These are phyloP conservation scores for Chlamydomonas sp. DNA, from an alignment of 139 green algal species.

Conservation along the genomic window DNA sequence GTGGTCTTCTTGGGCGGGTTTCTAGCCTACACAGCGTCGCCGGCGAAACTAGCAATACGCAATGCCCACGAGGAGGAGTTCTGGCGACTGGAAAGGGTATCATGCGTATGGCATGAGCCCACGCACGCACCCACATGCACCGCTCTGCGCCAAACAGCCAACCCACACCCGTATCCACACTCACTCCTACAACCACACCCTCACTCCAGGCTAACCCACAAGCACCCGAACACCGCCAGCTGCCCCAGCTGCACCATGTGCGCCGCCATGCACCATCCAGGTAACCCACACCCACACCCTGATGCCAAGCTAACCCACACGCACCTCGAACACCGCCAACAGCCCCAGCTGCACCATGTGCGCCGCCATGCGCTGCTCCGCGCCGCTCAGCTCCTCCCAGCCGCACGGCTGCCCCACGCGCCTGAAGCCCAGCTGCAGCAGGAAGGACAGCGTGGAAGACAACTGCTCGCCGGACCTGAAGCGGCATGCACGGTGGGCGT, in stretches of 20 bases:
- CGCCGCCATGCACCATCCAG: too few relatives aligned
- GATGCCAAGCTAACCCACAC: neutral
- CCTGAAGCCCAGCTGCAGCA: slow-evolving; percentile 90
- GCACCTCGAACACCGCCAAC: slow-evolving; percentile 50
- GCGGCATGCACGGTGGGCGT: neutral
- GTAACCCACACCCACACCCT: too few relatives aligned
- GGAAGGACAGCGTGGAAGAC: slow-evolving; percentile 72
- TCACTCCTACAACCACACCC: too few relatives aligned
- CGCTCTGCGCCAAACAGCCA: too few relatives aligned
- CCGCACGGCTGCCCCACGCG: slow-evolving; percentile 62
- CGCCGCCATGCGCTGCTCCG: slow-evolving; percentile 62
- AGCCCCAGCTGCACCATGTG: slow-evolving; percentile 86
- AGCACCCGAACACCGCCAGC: slow-evolving; percentile 49
- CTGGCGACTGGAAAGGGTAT: too few relatives aligned
- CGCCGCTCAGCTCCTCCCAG: slow-evolving; percentile 40
- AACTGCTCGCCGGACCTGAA: slow-evolving; percentile 41
- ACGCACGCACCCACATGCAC: too few relatives aligned
- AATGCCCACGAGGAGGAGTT: too few relatives aligned
- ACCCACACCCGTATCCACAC: too few relatives aligned
- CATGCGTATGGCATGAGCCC: too few relatives aligned
- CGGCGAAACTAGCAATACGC: too few relatives aligned
- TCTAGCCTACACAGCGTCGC: too few relatives aligned
- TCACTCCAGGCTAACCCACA: neutral
- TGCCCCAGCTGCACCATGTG: slow-evolving; percentile 74
- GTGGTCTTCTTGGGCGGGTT: too few relatives aligned